Base-by-base conservation (phyloP, 345 rosid species). In the Salix suchowensis region DNA sequence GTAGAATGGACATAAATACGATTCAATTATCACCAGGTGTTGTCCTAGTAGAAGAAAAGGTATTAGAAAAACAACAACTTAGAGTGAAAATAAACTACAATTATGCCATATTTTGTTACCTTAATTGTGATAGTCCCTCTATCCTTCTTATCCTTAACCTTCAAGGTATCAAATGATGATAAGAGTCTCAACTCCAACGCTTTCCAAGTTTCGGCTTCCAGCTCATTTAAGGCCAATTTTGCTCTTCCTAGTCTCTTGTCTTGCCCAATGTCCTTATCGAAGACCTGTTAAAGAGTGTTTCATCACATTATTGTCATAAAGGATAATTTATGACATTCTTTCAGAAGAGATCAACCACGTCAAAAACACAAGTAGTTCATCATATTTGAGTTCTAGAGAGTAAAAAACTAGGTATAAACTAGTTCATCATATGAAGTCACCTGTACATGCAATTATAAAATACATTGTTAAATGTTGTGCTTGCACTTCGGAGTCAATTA, bases 91-190 rank as follows among this genome's bases (percentile, higher is more conserved):
- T 50, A 50, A 71, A 14, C 5, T 19, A 39, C 44, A 21, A 55
- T 55, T 3, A 64, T 74, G 54, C 13, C 37, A 26, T 54, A 36
- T 32, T 15, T 72, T 24, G 15, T 68, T 80, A 96, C 99, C 99
- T 92, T 91, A 40, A 94, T 78, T 70, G 91, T 88, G 73, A 89
- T 71, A 64, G 82, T 96, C 86, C 99, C 97, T 87, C 99, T 84
- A 75, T 96, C 99, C 83, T 90, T 94, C 87, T 94, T 92, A 81
- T 96, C 99, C 86, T 96, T 96, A 39, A 96, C 83, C 88, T 91
- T 96, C 84, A 92, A 73, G 74, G 91, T 94, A 82, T 94, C 99
- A 67, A 96, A 96, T 30, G 99, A 85, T n/a, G 98, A 87, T 34
- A 90, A 79, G 68, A 96, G 84, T 85, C 90, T 87, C 78, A 92